Base-by-base conservation (phyloP, 2,329 filamentous ascomycete genomes). In the Penicillium freii region DNA sequence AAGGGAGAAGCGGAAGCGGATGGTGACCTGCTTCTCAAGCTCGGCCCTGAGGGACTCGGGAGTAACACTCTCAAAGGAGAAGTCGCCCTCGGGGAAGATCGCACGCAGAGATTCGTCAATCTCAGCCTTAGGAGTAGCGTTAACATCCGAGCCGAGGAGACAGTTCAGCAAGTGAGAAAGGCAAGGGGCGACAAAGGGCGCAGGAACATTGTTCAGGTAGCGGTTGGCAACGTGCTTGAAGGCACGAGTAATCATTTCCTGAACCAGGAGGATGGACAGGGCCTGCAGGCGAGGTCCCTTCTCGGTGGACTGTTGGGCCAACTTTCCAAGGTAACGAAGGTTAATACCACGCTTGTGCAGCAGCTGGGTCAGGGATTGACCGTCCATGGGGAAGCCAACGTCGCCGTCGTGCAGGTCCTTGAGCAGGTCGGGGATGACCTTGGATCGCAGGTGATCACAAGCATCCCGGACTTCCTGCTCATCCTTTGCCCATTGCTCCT, bases 261-360 rank as follows among this genome's bases (percentile, higher is more conserved):
- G 93, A 42, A 91, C 76, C 60, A 89, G 84, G 38, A 99, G 84
- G 56, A 87, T 84, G 62, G 85, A 87, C 66, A 99, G 81, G 60
- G 92, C 92, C 66, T 87, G 81, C 25, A 97, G 82, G 60, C 91
- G 87, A 53, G 85, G 82, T 55, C 88, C 88, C 66, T 86, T 83
- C 58, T 83, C 78, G 63, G 84, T 84, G 66, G 88, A 86, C 51
- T 90, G 81, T 57, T 84, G 80, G 13, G 91, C 89, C 61, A 99
- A 77, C 75, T 87, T 89, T 64, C 94, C 94, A n/a, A 97, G 83
- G 74, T 99, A 99, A 69, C 95, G 86, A 61, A 97, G 84, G 78
- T 99, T 99, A 80, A 99, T 92, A 77, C 94, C 94, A 42, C 93
- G 90, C 82, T 96, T 96, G 81, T 99, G 94, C 71, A 99, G 82